Evolutionary conservation across 2,329 filamentous ascomycete genomes (phyloP), one percentile per base, ranked within the genome.

Genomic region (Nothomitra cinnamomea): DNA sequence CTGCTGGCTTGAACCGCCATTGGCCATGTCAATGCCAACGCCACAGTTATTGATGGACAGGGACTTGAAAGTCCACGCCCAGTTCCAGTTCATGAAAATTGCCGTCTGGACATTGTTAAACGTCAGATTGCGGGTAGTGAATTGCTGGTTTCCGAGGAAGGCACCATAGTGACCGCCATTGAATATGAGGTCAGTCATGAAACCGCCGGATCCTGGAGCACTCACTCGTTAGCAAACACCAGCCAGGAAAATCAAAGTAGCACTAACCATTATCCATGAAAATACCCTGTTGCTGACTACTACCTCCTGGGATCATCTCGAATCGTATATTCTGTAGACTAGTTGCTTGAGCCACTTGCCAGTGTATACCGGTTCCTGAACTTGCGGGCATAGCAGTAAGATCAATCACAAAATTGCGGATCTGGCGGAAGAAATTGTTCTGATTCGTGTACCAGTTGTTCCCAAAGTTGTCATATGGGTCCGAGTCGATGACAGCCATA

Each of bases 31-130:
- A 57, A 94, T 71, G 54, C 85, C 87, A 40, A 89, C 69, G n/a
- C 72, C 70, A 64, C 83, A 86, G 64, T 83, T 79, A 65, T 87
- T 80, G 67, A 94, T 85, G 47, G 70, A 75, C 38, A 94, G 60
- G 36, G 78, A 83, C 64, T 90, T 87, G 68, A 92, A 79, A 45
- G 82, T 80, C 83, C 85, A 94, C 17, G 80, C 73, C 87, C 87
- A 94, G 70, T 90, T 86, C 87, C 87, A 94, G 72, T 88, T 88
- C 80, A 92, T 84, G 69, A 78, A 87, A 58, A 94, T 80, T 57
- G 85, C 87, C 1, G 86, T 94, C 63, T 86, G 76, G 72, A 85
- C 89, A 66, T 78, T 75, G 65, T 85, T 86, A 75, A 94, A 94
- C 36, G 76, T 83, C 64, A 92, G 63, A 68, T 94, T 92, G 59